A percentile compares a stretch with the other conserved stretches of the same genome.
These are phyloP conservation scores for Platanus orientalis DNA, from an alignment of 164 flowering plant species.

Conservation along the genomic window DNA sequence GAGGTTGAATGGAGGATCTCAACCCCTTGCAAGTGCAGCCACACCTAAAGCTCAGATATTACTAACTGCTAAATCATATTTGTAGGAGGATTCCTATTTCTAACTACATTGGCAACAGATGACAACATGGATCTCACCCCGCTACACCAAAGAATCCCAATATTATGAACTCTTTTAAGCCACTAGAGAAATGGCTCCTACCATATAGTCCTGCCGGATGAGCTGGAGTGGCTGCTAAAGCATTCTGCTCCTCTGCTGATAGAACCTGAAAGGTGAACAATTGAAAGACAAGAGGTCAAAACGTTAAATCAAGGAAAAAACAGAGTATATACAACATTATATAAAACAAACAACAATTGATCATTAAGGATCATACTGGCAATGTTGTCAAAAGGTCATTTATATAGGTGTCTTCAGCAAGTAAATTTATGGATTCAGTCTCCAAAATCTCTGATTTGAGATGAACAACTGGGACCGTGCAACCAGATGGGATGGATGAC, in stretches of 20 bases:
- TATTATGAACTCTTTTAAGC: neutral
- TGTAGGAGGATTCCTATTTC: too few relatives aligned
- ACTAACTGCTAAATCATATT: too few relatives aligned
- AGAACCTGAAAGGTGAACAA: constrained; percentile 49
- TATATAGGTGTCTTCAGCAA: constrained; percentile 44
- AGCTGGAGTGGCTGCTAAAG: constrained; percentile 91
- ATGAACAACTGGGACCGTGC: constrained; percentile 53
- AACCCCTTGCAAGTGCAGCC: too few relatives aligned
- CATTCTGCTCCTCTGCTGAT: constrained; percentile 75
- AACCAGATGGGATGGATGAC: constrained; percentile 31
- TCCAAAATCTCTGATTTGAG: constrained; percentile 51
- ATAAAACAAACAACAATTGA: neutral
- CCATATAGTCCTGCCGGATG: constrained; percentile 90
- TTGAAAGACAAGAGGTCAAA: neutral
- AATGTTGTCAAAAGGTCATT: constrained; percentile 61
- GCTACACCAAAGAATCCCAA: neutral
- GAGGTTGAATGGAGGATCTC: too few relatives aligned
- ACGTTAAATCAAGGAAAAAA: neutral
- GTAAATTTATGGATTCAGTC: constrained; percentile 49
- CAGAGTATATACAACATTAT: too few relatives aligned
- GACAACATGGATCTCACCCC: neutral
- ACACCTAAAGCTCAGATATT: too few relatives aligned
- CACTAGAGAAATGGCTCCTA: constrained; percentile 10
- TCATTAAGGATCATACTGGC: constrained; percentile 48
- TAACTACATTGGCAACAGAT: too few relatives aligned